Base-by-base conservation (phyloP, 2,329 filamentous ascomycete genomes). In the Seiridium unicorne region DNA sequence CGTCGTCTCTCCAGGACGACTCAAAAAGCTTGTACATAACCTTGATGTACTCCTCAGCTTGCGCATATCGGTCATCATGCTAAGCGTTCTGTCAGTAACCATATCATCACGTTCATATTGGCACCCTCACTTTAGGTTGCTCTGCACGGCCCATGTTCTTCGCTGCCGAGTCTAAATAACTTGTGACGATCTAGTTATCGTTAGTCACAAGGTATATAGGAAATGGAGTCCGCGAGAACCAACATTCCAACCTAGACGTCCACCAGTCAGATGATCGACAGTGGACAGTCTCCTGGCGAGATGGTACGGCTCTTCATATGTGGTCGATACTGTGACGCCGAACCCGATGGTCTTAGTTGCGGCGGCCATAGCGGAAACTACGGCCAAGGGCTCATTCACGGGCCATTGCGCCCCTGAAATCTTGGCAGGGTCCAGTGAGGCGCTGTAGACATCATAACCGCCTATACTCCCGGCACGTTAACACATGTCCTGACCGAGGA, bases 221-320 rank as follows among this genome's bases (percentile, higher is more conserved):
- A 11, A 13, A 8, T 7, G 35, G 11, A 38, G 31, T 66, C 64
- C 67, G 0, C 18, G 18, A 2, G 69, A 57, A 55, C 78, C 66
- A 61, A 82, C 79, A 66, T 84, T 85, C 83, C 84, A 86, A 32
- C 81, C 83, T 3, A 86, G 64, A 35, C 88, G 79, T 57, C 88
- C 87, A 60, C 84, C 84, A 1, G 82, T 87, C 3, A 91, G 74
- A 69, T 91, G 89, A 66, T 91, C 89, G 0, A 89, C 78, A 0
- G 88, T 91, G 0, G 84, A 87, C 26, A 91, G 70, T 9, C 88
- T 76, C 42, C 89, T 75, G 0, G 89, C 89, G 31, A 91, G 76
- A 65, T 89, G 85, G 68, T 89, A 91, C 0, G 89, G 89, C 66
- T 87, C 84, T 68, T 91, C 88, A 62, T 91, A 91, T 0, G 87